Percentiles rank a stretch among this genome's conserved stretches.
Conservation (phyloP, 768 basidiomycete genomes). For the Hirschioporus abietinus region DNA sequence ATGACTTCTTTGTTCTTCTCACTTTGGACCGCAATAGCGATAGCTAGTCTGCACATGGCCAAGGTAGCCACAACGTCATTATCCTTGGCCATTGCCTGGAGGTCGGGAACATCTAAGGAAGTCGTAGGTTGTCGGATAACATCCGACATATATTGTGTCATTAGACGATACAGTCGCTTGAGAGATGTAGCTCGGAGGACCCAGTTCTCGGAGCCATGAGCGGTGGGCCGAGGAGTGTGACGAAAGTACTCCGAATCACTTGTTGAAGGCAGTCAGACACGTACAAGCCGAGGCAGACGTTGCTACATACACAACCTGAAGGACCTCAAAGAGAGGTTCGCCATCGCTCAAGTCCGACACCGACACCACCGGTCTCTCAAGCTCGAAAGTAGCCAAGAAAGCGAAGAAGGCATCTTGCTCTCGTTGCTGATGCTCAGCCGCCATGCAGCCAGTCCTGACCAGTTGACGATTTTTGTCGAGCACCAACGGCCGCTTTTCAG, state of each 20-base stretch:
- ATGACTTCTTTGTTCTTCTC: slow-evolving; percentile 86
- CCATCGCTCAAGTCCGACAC: slow-evolving; percentile 78
- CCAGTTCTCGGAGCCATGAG: slow-evolving; percentile 81
- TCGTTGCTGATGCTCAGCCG: slow-evolving; percentile 38
- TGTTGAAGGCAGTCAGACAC: slow-evolving; percentile 10
- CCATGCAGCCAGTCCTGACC: slow-evolving; percentile 3
- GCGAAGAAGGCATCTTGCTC: slow-evolving; percentile 79
- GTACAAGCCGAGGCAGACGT: neutral
- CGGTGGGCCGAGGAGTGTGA: slow-evolving; percentile 48
- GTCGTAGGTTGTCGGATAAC: slow-evolving; percentile 75
- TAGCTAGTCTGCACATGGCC: slow-evolving; percentile 71
- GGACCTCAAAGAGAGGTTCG: slow-evolving; percentile 65
- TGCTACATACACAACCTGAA: slow-evolving; percentile 63
- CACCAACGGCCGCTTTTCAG: neutral
- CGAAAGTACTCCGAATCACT: slow-evolving; percentile 82
- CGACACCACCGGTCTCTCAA: slow-evolving; percentile 56
- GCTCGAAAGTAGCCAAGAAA: slow-evolving; percentile 71
- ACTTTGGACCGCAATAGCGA: slow-evolving; percentile 86
- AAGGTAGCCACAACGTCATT: slow-evolving; percentile 59
- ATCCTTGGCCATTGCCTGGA: slow-evolving; percentile 82
- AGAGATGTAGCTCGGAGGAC: slow-evolving; percentile 78
- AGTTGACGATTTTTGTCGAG: neutral
- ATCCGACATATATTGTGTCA: slow-evolving; percentile 85
- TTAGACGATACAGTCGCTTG: slow-evolving; percentile 80
- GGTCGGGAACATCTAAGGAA: slow-evolving; percentile 79